Evolutionary conservation across 345 rosid genomes (phyloP), one percentile per base, ranked within the genome.

Genomic region (Excoecaria cochinchinensis): DNA sequence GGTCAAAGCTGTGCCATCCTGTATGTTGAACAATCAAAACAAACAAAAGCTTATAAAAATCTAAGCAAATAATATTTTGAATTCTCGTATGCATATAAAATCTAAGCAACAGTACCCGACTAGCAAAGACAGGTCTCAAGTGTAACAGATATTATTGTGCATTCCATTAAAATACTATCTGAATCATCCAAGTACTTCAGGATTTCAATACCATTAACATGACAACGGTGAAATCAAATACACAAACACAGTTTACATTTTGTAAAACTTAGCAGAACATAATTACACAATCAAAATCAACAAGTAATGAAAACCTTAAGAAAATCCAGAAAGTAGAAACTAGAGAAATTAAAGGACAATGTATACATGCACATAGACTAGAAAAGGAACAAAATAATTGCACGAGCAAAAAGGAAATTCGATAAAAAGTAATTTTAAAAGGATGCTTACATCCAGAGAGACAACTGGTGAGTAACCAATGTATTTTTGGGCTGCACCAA

Each of bases 1-100:
- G 0, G 99, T 95, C 79, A 76, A 84, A 22, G 85, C 74, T 63
- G 92, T 76, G 50, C 98, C 97, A 75, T 92, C 97, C 99, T 95
- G 88, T 61, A 59, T 22, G 67, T 80, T 66, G 61, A 84, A 64
- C 69, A 77, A 73, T 50, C 52, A 75, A 31, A 72, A 70, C 38
- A 74, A 6, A 24, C 12, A 60, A 21, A 64, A 58, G 53, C 53
- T 14, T 19, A 15, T 25, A 72, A 42, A 69, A 58, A 48, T 69
- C 58, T 48, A 52, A 69, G 24, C 31, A 5, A 9, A 5, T 31
- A 60, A 36, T 21, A 62, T 48, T 52, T 44, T 36, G 40, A 68
- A 51, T 60, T 70, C 46, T 21, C 14, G 46, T 7, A 51, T 44
- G 48, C 24, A 71, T 36, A 60, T 73, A 24, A 17, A 1, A 75